These are phyloP conservation scores for Microcos paniculata DNA, from an alignment of 345 rosid genomes.

Conservation along the genomic window DNA sequence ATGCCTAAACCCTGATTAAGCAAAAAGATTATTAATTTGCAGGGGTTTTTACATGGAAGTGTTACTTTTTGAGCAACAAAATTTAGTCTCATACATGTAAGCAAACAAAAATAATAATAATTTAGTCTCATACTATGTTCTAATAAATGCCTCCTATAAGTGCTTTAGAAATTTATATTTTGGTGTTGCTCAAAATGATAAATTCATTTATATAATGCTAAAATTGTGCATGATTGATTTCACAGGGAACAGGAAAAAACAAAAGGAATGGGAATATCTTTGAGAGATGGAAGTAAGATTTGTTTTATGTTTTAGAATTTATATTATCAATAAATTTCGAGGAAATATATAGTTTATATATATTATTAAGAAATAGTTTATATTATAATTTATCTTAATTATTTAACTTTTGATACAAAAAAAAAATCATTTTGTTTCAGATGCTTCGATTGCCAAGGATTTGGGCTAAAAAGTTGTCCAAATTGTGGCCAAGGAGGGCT, in stretches of 20 bases:
- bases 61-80: not conserved
- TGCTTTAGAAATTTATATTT: no score
- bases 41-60: not conserved
- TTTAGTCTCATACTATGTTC: no score
- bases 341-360: not conserved
- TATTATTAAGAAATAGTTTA: no score
- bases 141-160: no score
- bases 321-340: not conserved
- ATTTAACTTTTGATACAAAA: not conserved
- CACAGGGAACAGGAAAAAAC: constrained; percentile 71
- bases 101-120: no score
- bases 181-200: no score
- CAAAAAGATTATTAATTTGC: no score
- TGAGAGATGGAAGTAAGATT: constrained; percentile 83
- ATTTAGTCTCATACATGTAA: no score
- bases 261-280: constrained; percentile 83
- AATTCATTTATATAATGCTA: no score
- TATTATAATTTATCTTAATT: not conserved
- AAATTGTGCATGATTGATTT: not conserved
- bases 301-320: not conserved
- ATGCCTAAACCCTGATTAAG: no score
- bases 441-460: constrained; percentile 86
- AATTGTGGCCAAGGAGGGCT: constrained; percentile 71
- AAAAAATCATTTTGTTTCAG: constrained; percentile 27
- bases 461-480: constrained; percentile 74